These are phyloP conservation scores for Euphrasia confusa DNA, from an alignment of 257 asterid species.

Conservation along the genomic window DNA sequence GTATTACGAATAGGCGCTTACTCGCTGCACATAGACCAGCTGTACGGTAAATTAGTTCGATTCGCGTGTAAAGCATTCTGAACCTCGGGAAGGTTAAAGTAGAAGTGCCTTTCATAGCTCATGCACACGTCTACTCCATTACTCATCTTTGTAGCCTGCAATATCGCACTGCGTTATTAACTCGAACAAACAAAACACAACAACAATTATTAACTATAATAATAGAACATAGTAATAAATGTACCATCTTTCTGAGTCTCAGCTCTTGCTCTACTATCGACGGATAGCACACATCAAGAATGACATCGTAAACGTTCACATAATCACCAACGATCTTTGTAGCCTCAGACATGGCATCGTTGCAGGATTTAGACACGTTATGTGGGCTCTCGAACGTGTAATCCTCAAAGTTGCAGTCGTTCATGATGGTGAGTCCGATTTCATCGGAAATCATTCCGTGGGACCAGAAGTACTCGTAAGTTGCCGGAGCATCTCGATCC, in stretches of 20 bases:
- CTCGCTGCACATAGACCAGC: conserved; percentile 87
- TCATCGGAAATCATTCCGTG: conserved; percentile 99
- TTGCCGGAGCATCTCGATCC: conserved; percentile 82
- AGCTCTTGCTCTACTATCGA: conserved; percentile 90
- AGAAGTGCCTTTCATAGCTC: conserved; percentile 69
- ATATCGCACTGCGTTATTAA: not conserved
- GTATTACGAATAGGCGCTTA: conserved; percentile 25
- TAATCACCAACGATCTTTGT: conserved; percentile 63
- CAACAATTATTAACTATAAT: not conserved
- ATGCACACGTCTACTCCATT: conserved; percentile 90
- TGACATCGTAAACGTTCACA: conserved; percentile 72
- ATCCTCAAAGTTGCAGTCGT: conserved; percentile 81
- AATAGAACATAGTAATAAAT: not conserved
- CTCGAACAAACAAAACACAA: not conserved
- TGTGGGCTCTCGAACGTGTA: conserved; percentile 70
- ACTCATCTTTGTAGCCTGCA: conserved; percentile 81
- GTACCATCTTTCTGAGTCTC: conserved; percentile 69
- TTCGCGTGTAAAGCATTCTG: conserved; percentile 95
- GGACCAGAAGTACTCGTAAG: conserved; percentile 85
- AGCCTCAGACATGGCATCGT: conserved; percentile 58
- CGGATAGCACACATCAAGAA: conserved; percentile 94
- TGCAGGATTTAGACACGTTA: conserved; percentile 60
- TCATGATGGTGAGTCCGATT: conserved; percentile 62
- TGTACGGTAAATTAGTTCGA: conserved; percentile 68
- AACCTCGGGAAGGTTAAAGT: conserved; percentile 91